Evolutionary conservation across 148 eudicot species (phyloP), one percentile per base, ranked within the genome.

Genomic region (Drosera capensis): DNA sequence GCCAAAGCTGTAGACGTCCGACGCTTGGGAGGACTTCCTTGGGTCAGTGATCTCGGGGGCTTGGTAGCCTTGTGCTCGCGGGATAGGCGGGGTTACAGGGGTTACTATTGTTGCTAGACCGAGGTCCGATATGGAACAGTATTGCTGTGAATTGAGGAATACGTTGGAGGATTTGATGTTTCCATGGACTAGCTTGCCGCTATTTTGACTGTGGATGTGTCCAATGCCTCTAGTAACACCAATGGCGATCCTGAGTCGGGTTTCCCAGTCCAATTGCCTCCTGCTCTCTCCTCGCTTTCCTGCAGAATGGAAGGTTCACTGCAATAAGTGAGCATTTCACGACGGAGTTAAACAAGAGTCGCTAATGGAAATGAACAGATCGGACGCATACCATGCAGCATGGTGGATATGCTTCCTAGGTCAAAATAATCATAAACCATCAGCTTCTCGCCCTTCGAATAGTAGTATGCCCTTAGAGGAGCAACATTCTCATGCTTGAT

Each of bases 381-480:
- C 1, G 19, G 2, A 40, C 3, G 20, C 64, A n/a, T 74, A 80
- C 95, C 94, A 23, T 86, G 85, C 69, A 86, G 43, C 75, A 78
- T 20, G 3, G 79, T 37, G 14, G 75, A 75, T 8, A 69, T 56
- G 57, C 85, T 86, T 20, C 96, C 96, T 9, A 34, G 68, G 49
- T 31, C 46, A 59, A 57, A 82, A 48, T 73, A 75, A 37, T 86
- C 96, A 43, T 78, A 76, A 14, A 86, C 85, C 66, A 82, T 56
- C 26, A 86, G 93, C 70, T 86, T 86, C 63, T 86, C 96, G 45
- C 82, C 87, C 47, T 76, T 86, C 14, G 94, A 82, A 43, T 71
- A 78, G 55, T 75, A 86, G 57, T 86, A 86, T 3, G 94, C 96
- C 49, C 84, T 68, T 3, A 86, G 60, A 0, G 74, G 40, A 50